phyloP scores from a whole-genome alignment of 108 stramenopile genomes.

The Pseudonitzschia pungens region DNA sequence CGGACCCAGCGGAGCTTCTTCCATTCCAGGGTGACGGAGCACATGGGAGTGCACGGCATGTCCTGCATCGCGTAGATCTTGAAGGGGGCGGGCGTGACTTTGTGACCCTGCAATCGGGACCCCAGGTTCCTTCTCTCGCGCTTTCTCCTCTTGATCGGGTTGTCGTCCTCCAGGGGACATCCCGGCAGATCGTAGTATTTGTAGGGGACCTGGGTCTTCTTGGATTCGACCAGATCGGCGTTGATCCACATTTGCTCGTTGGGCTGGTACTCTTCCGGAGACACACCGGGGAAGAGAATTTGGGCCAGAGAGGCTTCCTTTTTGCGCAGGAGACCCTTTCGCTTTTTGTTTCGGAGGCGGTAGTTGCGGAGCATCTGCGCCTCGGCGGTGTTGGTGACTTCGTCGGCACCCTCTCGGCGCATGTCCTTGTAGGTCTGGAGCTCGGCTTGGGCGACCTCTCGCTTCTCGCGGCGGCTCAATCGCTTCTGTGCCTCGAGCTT shows the following conservation, averaged over 20 bases:
- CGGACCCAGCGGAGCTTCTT: constrained; percentile 72
- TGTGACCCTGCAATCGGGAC: constrained; percentile 66
- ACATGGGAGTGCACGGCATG: constrained; percentile 61
- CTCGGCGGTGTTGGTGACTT: constrained; percentile 40
- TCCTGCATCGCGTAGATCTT: constrained; percentile 45
- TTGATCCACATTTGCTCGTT: constrained; percentile 56
- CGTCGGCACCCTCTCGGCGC: constrained; percentile 36
- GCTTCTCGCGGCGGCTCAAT: constrained; percentile 40
- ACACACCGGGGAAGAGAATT: constrained; percentile 72
- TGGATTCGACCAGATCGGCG: constrained; percentile 68
- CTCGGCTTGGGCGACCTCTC: constrained; percentile 39
- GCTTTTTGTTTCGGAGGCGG: constrained; percentile 66
- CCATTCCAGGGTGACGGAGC: constrained; percentile 49
- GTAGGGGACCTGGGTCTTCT: constrained; percentile 88
- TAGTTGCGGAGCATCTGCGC: constrained; percentile 43
- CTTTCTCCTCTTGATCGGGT: constrained; percentile 10
- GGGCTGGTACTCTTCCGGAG: constrained; percentile 61
- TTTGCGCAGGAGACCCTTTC: constrained; percentile 53
- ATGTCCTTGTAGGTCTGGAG: constrained; percentile 32
- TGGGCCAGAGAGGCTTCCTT: constrained; percentile 48
- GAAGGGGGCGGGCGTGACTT: constrained; percentile 67
- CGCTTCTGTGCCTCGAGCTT: constrained; percentile 46
- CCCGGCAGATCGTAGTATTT: constrained; percentile 90
- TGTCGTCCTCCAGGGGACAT: constrained; percentile 43
- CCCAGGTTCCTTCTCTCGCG: constrained; percentile 68